Percentiles rank a stretch among this genome's conserved stretches.
These are phyloP conservation scores for Uronychia setigera DNA, from an alignment of 73 alveolate genomes.

Conservation along the genomic window DNA sequence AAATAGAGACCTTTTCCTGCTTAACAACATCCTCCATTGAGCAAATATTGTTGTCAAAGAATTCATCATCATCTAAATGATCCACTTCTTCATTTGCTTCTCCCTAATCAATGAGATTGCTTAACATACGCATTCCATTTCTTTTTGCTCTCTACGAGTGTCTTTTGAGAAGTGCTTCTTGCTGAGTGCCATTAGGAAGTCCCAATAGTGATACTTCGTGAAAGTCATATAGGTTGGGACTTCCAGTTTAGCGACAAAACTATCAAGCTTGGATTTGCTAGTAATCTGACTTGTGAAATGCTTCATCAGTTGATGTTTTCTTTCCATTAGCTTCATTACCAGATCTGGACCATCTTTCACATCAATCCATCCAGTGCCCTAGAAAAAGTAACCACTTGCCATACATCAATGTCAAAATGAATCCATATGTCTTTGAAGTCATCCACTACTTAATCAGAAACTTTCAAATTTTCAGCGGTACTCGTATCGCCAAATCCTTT, in stretches of 20 bases:
- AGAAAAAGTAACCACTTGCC: not conserved
- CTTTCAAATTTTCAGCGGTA: not conserved
- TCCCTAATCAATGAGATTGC: not conserved
- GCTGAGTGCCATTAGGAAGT: constrained; percentile 17
- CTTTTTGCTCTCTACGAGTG: not conserved
- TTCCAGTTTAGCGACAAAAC: constrained; percentile 27
- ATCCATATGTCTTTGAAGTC: constrained; percentile 7
- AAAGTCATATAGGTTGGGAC: constrained; percentile 34
- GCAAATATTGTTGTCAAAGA: not conserved
- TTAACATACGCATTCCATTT: not conserved
- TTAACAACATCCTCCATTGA: not conserved
- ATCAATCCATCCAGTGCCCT: constrained; percentile 27
- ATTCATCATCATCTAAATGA: not conserved
- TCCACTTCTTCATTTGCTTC: not conserved
- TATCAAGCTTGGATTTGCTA: constrained; percentile 12
- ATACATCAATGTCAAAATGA: constrained; percentile 9
- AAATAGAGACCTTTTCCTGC: not conserved
- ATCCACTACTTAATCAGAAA: not conserved
- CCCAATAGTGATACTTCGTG: constrained; percentile 26
- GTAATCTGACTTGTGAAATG: not conserved
- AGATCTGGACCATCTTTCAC: not conserved
- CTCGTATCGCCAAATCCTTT: not conserved
- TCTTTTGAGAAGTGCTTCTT: constrained; percentile 7
- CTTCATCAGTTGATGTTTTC: constrained; percentile 21
- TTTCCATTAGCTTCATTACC: constrained; percentile 27